phyloP scores from a whole-genome alignment of 306 rosid genomes.

The Acacia melanoxylon region DNA sequence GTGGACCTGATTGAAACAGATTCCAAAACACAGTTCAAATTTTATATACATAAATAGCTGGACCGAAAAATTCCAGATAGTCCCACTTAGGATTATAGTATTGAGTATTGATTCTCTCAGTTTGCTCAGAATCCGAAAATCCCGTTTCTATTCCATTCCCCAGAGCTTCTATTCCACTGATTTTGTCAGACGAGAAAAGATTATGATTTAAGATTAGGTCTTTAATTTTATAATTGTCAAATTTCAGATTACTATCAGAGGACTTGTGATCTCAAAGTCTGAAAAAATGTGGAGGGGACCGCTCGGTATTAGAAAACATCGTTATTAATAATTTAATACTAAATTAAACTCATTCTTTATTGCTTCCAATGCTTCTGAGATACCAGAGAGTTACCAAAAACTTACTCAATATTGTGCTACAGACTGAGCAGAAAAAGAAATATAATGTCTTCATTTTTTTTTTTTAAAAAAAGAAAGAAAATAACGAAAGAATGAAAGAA shows the following conservation, averaged over 20 bases:
- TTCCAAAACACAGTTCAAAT: constrained; percentile 57
- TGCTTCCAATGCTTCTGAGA: constrained; percentile 14
- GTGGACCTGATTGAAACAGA: constrained; percentile 56
- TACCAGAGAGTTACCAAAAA: neutral
- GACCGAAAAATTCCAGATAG: constrained; percentile 40
- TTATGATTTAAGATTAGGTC: constrained; percentile 13
- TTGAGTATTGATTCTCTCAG: constrained; percentile 31
- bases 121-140: constrained; percentile 77
- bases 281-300: constrained; percentile 48
- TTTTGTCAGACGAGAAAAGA: constrained; percentile 55
- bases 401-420: constrained; percentile 16
- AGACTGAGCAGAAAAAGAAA: neutral
- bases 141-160: constrained; percentile 99
- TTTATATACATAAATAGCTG: constrained; percentile 4
- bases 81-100: constrained; percentile 41
- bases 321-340: neutral
- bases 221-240: constrained; percentile 24
- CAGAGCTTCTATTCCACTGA: constrained; percentile 99
- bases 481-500: neutral
- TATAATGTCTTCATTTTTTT: neutral
- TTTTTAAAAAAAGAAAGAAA: neutral
- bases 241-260: constrained; percentile 45
- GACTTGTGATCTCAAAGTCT: constrained; percentile 49
- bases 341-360: constrained; percentile 11
- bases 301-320: constrained; percentile 30